Base-by-base conservation (phyloP, 2,329 filamentous ascomycete genomes). In the Microcyclospora tardicrescens region DNA sequence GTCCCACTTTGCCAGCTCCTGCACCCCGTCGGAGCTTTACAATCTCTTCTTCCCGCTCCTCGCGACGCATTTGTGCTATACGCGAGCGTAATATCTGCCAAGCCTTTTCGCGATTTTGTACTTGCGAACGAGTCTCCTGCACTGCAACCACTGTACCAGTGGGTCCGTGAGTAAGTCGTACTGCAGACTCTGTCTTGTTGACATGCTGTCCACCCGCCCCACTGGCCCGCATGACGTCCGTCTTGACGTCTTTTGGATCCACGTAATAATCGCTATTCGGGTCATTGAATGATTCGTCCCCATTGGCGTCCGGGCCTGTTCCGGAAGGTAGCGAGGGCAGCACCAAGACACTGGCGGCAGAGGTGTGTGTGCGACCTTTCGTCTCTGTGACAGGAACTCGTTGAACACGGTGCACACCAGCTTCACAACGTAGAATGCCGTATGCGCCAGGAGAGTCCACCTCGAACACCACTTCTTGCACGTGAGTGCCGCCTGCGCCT, bases 171-270 rank as follows among this genome's bases (percentile, higher is more conserved):
- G 87, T 96, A 53, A 98, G 70, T 9, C 91, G 80, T 44, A 98
- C 84, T 3, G 91, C 91, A 24, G 85, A 94, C 65, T 98, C 91
- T 0, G 91, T 98, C 60, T 89, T 95, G 65, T 98, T 98, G 57
- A 98, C 91, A 62, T 98, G 91, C 65, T 98, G 91, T 1, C 91
- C 91, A 27, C 91, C 91, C 0, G 91, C 89, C 43, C 91, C 91
- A 34, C 84, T 71, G 0, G 91, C 86, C 12, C 87, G 75, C 87
- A 96, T 94, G 43, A 86, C 84, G 57, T 98, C 91, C 14, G 76
- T 69, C 37, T 72, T 72, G 16, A 98, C 85, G 42, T 98, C 89
- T 43, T 77, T 72, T 5, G 83, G 77, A 55, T 93, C 77, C 43
- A 98, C 72, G 64, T 87, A 94, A 64, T 93, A 95, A 57, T 95